These are phyloP conservation scores for Lotus japonicus DNA, from an alignment of 306 rosid species.

Conservation along the genomic window DNA sequence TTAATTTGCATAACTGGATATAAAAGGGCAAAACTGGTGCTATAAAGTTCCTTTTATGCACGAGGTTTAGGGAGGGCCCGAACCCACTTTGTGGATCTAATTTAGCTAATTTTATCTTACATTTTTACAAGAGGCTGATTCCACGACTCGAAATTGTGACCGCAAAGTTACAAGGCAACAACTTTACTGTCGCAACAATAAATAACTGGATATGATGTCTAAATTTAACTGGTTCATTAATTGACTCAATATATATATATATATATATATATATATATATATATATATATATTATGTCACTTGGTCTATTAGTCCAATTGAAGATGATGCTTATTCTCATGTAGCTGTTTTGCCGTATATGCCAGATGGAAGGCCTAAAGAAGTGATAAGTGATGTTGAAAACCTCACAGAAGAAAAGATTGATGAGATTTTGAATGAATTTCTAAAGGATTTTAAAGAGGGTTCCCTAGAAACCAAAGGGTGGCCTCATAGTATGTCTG, in stretches of 20 bases:
- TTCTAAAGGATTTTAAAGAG: constrained; percentile 38
- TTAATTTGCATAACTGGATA: too few species aligned
- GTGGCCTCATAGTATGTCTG: constrained; percentile 30
- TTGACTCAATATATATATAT: not conserved
- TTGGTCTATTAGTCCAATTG: not conserved
- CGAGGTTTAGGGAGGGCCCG: too few species aligned
- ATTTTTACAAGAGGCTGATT: too few species aligned
- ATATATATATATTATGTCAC: not conserved
- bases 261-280: too few species aligned
- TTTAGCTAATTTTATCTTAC: too few species aligned
- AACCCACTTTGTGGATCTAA: too few species aligned
- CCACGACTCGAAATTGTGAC: too few species aligned
- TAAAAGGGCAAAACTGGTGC: too few species aligned
- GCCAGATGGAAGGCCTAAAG: constrained; percentile 33
- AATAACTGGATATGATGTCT: too few species aligned
- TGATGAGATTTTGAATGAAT: constrained; percentile 30
- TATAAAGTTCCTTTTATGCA: too few species aligned
- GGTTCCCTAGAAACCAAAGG: constrained; percentile 32
- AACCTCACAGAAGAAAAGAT: constrained; percentile 40
- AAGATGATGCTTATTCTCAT: not conserved
- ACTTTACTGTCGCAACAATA: too few species aligned
- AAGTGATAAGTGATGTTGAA: constrained; percentile 28
- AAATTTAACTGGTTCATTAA: not conserved
- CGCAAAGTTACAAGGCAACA: too few species aligned
- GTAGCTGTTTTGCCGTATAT: constrained; percentile 12